Evolutionary conservation across 768 basidiomycete species (phyloP).

Genomic region (Boletus rubescentipes): DNA sequence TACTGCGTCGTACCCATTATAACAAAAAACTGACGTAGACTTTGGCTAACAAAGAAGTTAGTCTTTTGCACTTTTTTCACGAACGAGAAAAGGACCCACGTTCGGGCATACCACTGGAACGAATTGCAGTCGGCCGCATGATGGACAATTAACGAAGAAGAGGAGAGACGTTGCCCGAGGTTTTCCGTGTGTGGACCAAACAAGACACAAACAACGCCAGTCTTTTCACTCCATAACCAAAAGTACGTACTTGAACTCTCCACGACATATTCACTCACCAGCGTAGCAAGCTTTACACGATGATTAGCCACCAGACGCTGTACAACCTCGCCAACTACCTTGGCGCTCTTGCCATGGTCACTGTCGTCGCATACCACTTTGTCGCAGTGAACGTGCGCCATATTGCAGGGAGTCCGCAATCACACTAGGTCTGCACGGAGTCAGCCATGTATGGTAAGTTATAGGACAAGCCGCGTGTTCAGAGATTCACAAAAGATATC

Average conservation of each 20-base stretch:
- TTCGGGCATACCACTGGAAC: conserved; percentile 78
- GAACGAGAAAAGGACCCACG: conserved; percentile 46
- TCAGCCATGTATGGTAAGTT: conserved; percentile 6
- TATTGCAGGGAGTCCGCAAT: conserved; percentile 30
- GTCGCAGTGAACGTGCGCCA: conserved; percentile 77
- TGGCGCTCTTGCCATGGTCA: conserved; percentile 82
- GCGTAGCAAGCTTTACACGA: conserved; percentile 29
- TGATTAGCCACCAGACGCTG: conserved; percentile 82
- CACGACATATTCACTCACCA: not conserved
- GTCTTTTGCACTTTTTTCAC: not conserved
- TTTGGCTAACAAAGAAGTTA: conserved; percentile 52
- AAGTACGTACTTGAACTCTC: conserved; percentile 14
- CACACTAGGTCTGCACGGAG: conserved; percentile 1
- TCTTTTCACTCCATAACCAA: conserved; percentile 5
- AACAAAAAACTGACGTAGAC: conserved; percentile 65
- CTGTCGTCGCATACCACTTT: conserved; percentile 88
- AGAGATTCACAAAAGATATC: not conserved
- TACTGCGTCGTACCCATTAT: not conserved
- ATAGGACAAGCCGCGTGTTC: not conserved
- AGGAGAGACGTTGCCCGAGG: conserved; percentile 18
- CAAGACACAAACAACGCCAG: conserved; percentile 31
- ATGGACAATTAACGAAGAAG: conserved; percentile 20
- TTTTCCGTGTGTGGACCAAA: conserved; percentile 35
- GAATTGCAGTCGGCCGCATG: conserved; percentile 53
- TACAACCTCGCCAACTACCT: conserved; percentile 81